Percentiles rank a stretch among this genome's conserved stretches.
Conservation (phyloP, 768 basidiomycete genomes). For the Boletellus emodensis region DNA sequence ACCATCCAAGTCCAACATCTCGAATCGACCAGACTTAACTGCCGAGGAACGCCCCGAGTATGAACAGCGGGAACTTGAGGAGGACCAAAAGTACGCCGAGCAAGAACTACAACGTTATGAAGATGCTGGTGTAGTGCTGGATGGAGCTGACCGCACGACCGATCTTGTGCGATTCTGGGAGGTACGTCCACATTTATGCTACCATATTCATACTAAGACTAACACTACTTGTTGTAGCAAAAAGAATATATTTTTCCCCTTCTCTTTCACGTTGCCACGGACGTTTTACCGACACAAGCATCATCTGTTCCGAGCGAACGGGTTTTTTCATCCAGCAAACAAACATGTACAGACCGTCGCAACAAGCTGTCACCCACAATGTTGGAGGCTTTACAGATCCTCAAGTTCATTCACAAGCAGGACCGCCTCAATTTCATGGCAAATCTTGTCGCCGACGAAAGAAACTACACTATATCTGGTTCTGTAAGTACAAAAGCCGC, state of each 20-base stretch:
- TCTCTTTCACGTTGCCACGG: background rate
- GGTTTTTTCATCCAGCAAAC: too few relatives aligned
- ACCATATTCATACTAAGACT: background rate
- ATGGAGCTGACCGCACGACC: background rate
- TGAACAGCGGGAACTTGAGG: background rate
- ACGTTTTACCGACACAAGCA: too few relatives aligned
- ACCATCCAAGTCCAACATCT: background rate
- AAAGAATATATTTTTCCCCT: background rate
- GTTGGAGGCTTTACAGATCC: background rate
- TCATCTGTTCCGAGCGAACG: too few relatives aligned
- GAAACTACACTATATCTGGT: background rate
- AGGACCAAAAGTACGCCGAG: background rate
- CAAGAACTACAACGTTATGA: background rate
- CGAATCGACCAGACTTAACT: background rate
- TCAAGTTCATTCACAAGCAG: background rate
- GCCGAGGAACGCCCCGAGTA: background rate
- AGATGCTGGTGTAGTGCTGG: background rate
- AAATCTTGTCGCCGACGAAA: background rate
- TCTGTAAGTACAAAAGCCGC: too few relatives aligned
- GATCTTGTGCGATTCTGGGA: background rate
- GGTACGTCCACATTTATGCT: background rate
- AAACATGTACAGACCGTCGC: background rate
- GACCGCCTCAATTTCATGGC: background rate
- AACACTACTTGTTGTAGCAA: background rate
- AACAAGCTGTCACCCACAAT: background rate